Evolutionary conservation across 345 rosid species (phyloP), one percentile per base, ranked within the genome.

Genomic region (Eucalyptus marginata): DNA sequence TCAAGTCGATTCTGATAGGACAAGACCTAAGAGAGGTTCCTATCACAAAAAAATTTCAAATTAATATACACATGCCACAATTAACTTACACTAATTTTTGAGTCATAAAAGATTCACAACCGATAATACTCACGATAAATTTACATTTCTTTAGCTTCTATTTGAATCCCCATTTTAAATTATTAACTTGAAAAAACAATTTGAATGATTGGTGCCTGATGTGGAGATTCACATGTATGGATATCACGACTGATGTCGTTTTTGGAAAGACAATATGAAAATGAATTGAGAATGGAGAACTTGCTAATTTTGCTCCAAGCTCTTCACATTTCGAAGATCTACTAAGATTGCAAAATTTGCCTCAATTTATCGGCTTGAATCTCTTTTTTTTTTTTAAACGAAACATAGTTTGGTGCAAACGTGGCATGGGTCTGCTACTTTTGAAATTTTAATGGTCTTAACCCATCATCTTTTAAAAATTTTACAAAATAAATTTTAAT

Each of bases 161-260:
- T 59, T 27, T 0, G 12, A 25, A 12, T 59, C 16, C 66, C 7
- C 66, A 59, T 12, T 59, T 59, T 3, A 59, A 25, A 56, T 56
- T 24, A 56, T 22, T 56, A 24, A 56, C 29, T 56, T 9, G 3
- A 24, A 24, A 56, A 56, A 24, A 52, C 2, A 52, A 52, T 0
- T 52, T 0, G 0, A 0, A 2, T 3, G 10, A 52, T 52, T 52
- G 25, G 0, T 0, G 1, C 2, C 0, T 52, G 58, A 52, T 0
- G 25, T 18, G 29, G 3, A 56, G 24, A 56, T 56, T 56, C 13
- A 56, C 29, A 22, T 2, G 3, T 56, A 56, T 24, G 1, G 29
- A 24, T 22, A 22, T 56, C 29, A 24, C 0, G 3, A 56, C 8
- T 24, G 29, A 24, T 0, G 2, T 7, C 3, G 0, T 64, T 29